These are phyloP conservation scores for Metschnikowia anglica DNA, from an alignment of 805 yeast species.

Conservation along the genomic window DNA sequence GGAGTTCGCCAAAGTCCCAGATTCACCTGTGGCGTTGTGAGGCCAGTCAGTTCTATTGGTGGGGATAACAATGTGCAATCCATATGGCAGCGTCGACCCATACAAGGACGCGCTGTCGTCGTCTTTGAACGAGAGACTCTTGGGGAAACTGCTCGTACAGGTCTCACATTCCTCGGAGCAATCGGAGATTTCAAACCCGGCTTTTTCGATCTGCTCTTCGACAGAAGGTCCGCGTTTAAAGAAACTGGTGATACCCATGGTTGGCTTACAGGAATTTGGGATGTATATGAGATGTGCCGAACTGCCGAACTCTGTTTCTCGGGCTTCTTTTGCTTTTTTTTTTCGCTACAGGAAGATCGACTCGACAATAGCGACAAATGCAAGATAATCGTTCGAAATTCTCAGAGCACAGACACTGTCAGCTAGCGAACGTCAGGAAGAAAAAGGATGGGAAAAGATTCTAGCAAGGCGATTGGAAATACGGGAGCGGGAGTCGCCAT, in stretches of 20 bases:
- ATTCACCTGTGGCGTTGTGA: conserved; percentile 59
- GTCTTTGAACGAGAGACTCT: conserved; percentile 43
- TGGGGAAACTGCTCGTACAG: conserved; percentile 56
- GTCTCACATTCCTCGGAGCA: conserved; percentile 54
- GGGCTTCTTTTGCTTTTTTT: too few species aligned
- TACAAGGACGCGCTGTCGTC: conserved; percentile 50
- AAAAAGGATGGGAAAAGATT: too few species aligned
- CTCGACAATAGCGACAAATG: too few species aligned
- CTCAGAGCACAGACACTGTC: too few species aligned
- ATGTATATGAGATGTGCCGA: not conserved
- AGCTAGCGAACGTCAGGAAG: too few species aligned
- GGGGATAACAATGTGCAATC: conserved; percentile 73
- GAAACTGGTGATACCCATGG: conserved; percentile 17
- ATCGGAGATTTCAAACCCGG: conserved; percentile 39
- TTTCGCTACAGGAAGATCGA: too few species aligned
- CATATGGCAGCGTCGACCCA: conserved; percentile 69
- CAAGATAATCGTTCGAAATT: too few species aligned
- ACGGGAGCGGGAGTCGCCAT: too few species aligned
- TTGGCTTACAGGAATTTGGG: not conserved
- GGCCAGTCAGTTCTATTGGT: conserved; percentile 87
- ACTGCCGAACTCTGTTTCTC: too few species aligned
- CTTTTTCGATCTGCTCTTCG: conserved; percentile 16
- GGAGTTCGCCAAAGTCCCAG: conserved; percentile 46
- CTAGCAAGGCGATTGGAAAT: too few species aligned
- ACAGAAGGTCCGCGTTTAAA: conserved; percentile 17